These are phyloP conservation scores for Pichia californica DNA, from an alignment of 805 yeast species.

Conservation along the genomic window DNA sequence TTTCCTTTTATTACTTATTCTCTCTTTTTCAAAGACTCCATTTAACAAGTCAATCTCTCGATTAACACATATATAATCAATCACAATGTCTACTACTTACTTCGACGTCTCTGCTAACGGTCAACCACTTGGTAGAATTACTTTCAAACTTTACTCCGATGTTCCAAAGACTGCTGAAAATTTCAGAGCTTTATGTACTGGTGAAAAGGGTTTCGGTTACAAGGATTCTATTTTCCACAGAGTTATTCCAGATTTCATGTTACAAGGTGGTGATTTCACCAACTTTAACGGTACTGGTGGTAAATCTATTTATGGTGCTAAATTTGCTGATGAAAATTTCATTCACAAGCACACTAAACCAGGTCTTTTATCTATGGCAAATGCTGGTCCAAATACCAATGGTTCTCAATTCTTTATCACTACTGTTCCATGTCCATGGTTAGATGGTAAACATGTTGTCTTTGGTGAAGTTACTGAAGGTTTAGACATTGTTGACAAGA, in stretches of 20 bases:
- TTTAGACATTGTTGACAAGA: slow-evolving; percentile 68
- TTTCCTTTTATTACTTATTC: too few relatives aligned
- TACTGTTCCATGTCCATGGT: slow-evolving; percentile 71
- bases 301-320: slow-evolving; percentile 72
- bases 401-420: slow-evolving; percentile 90
- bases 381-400: slow-evolving; percentile 88
- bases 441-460: slow-evolving; percentile 74
- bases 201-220: slow-evolving; percentile 93
- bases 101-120: slow-evolving; percentile 37
- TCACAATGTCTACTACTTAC: slow-evolving; percentile 34
- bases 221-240: slow-evolving; percentile 89
- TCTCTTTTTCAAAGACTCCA: too few relatives aligned
- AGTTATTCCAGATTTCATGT: slow-evolving; percentile 94
- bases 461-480: slow-evolving; percentile 73
- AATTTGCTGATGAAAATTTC: slow-evolving; percentile 59
- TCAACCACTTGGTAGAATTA: slow-evolving; percentile 46
- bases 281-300: slow-evolving; percentile 92
- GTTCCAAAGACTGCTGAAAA: slow-evolving; percentile 81
- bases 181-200: slow-evolving; percentile 78
- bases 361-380: slow-evolving; percentile 87
- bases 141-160: slow-evolving; percentile 85
- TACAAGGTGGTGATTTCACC: slow-evolving; percentile 92
- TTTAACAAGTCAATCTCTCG: too few relatives aligned
- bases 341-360: slow-evolving; percentile 67
- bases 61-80: too few relatives aligned